Base-by-base conservation (phyloP, 441 rosid species). In the Melastoma candidum region DNA sequence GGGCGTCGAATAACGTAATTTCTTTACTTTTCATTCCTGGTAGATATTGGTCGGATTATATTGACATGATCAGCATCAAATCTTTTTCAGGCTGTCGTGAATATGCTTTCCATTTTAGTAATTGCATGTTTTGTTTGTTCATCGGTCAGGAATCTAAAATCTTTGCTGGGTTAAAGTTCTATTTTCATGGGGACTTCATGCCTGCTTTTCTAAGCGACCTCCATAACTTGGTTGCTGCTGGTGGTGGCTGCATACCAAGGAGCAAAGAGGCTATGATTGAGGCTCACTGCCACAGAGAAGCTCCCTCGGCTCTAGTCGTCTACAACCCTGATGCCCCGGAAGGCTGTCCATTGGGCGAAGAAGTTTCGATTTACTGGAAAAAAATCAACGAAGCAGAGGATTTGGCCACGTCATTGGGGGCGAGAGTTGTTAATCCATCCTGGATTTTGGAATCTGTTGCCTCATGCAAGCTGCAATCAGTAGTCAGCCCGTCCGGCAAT, bases 401-500 rank as follows among this genome's bases (percentile, higher is more conserved):
- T 32, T 58, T 85, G 57, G 82, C 95, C 3, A 67, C 67, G 32
- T 69, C 73, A 65, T 59, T 63, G 43, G 85, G 88, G n/a, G 67
- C 74, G 27, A 73, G 48, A 22, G 75, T 84, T 36, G 65, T 79
- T 29, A 83, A 84, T 51, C 95, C 83, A 50, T 78, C 92, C 0
- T 90, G 96, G 95, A 64, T 90, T 32, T 71, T 90, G 70, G 93
- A 84, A 55, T 90, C 96, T 4, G 77, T 90, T 51, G 90, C 97
- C 47, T 79, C 88, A 3, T 80, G 76, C 48, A 71, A 76, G 60
- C 59, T 83, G 57, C 82, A 77, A 59, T 78, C 90, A 41, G 29
- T 75, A 9, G 70, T 73, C 9, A 53, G 57, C 53, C 61, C 25
- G 11, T 4, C 49, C 24, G 46, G 39, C 11, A 39, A 44, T 3